Evolutionary conservation across 164 flowering plant genomes (phyloP).

Genomic region (Nymphaea thermarum): DNA sequence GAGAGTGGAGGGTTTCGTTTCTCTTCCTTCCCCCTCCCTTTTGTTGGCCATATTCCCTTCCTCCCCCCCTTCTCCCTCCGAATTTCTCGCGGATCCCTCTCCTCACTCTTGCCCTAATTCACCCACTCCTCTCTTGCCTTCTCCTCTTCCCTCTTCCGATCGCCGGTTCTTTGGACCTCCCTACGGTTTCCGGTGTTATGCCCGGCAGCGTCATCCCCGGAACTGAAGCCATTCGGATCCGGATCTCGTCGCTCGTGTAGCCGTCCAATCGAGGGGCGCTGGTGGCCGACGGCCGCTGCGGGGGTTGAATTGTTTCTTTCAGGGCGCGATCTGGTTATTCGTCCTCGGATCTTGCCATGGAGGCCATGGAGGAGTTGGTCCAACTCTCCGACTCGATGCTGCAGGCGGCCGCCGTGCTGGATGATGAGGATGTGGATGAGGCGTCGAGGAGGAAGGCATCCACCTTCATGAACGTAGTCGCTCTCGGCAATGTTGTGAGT

Average conservation of each 20-base stretch:
- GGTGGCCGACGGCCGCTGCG: neutral
- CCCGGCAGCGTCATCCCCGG: neutral
- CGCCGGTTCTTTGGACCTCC: neutral
- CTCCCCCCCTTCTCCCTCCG: neutral
- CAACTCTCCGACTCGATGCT: slow-evolving; percentile 81
- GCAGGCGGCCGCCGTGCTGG: slow-evolving; percentile 73
- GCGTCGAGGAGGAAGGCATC: slow-evolving; percentile 39
- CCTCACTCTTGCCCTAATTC: neutral
- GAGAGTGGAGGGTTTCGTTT: neutral
- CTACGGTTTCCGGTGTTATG: neutral
- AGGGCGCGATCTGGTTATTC: neutral
- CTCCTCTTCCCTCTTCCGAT: neutral
- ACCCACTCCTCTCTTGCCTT: too few species aligned
- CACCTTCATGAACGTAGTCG: slow-evolving; percentile 86
- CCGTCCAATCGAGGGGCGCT: neutral
- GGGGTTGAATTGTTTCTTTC: neutral
- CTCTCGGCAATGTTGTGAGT: slow-evolving; percentile 97
- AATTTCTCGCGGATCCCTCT: neutral
- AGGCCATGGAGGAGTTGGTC: slow-evolving; percentile 83
- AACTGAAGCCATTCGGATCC: neutral
- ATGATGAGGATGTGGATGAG: slow-evolving; percentile 90
- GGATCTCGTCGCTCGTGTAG: neutral
- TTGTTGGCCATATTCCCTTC: neutral
- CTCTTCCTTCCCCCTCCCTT: neutral
- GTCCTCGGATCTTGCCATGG: slow-evolving; percentile 32